Evolutionary conservation across 2,329 filamentous ascomycete species (phyloP).

Genomic region (Aspergillus bombycis): DNA sequence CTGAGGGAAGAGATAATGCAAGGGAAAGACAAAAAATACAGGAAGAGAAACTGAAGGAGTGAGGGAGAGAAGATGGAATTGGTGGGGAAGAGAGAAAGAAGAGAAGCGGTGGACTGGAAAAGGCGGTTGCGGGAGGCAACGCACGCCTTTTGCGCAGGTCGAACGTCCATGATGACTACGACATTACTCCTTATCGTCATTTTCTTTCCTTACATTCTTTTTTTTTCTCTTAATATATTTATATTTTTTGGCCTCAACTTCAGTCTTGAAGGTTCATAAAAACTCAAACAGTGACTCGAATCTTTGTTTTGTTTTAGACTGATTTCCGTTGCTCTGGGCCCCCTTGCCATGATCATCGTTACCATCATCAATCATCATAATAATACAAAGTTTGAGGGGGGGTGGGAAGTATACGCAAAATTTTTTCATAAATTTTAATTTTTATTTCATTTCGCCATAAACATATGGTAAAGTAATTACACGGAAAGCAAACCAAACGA

Average conservation of each 20-base stretch:
- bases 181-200: not conserved
- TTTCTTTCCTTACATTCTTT: not conserved
- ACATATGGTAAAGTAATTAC: slow-evolving; percentile 4
- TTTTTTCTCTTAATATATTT: too few species aligned
- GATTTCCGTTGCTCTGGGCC: not conserved
- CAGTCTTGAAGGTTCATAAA: not conserved
- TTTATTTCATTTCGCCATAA: slow-evolving; percentile 6
- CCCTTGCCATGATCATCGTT: not conserved
- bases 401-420: not conserved
- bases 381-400: not conserved
- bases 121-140: slow-evolving; percentile 43
- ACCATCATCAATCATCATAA: not conserved
- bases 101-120: slow-evolving; percentile 35
- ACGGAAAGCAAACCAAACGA: not conserved
- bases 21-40: slow-evolving; percentile 16
- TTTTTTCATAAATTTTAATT: not conserved
- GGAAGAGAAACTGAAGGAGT: slow-evolving; percentile 11
- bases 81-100: slow-evolving; percentile 20
- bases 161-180: slow-evolving; percentile 8
- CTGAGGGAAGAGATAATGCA: slow-evolving; percentile 13
- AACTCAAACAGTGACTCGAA: not conserved
- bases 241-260: not conserved
- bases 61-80: slow-evolving; percentile 14
- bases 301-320: not conserved
- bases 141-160: slow-evolving; percentile 17